A percentile compares a stretch with the other conserved stretches of the same genome.
Conservation (phyloP, 257 asterid species). For the Handroanthus guayacan region DNA sequence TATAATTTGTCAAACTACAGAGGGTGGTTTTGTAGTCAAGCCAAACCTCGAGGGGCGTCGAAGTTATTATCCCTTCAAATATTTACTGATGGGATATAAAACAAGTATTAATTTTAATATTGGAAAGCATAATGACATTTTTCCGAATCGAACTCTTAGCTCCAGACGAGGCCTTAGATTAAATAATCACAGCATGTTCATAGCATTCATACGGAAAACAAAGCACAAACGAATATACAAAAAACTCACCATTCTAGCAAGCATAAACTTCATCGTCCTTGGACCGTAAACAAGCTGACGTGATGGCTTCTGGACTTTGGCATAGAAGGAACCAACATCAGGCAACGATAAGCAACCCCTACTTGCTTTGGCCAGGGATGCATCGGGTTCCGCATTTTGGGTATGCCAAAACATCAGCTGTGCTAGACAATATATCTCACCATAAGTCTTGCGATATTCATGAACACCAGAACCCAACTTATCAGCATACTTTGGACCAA, state of each 20-base stretch:
- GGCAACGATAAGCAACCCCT: slow-evolving; percentile 97
- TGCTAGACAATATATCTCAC: slow-evolving; percentile 89
- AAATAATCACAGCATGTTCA: not conserved
- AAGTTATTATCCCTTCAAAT: no score
- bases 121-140: not conserved
- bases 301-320: slow-evolving; percentile 90
- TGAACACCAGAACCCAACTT: slow-evolving; percentile 85
- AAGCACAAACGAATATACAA: not conserved
- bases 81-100: no score
- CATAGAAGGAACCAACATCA: slow-evolving; percentile 90
- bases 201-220: not conserved
- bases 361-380: slow-evolving; percentile 73
- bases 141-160: no score
- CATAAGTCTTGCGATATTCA: slow-evolving; percentile 89
- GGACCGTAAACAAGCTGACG: slow-evolving; percentile 97
- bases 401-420: slow-evolving; percentile 91
- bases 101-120: no score
- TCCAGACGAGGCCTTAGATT: no score
- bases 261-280: slow-evolving; percentile 85
- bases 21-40: no score
- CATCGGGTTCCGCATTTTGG: slow-evolving; percentile 89
- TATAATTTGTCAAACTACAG: no score
- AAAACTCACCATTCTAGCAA: slow-evolving; percentile 79
- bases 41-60: no score
- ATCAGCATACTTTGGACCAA: slow-evolving; percentile 85